A percentile compares a stretch with the other conserved stretches of the same genome.
Conservation (phyloP, 345 rosid genomes). For the Citrus unshiu region DNA sequence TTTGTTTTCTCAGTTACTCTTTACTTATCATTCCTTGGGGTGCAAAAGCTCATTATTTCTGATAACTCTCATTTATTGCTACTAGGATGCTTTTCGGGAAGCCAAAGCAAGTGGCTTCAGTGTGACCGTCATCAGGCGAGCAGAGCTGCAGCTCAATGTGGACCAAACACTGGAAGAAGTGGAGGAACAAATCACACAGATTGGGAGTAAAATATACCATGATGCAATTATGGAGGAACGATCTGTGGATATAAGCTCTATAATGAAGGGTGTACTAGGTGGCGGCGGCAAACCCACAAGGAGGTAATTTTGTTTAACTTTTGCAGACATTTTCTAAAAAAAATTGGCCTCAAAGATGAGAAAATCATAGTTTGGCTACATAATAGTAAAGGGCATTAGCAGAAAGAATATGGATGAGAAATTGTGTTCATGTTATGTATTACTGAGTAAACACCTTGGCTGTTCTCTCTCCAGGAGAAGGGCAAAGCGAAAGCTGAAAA, state of each 20-base stretch:
- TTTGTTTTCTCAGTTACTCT: not conserved
- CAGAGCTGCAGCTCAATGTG: conserved; percentile 69
- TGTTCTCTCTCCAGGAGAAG: conserved; percentile 27
- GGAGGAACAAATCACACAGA: conserved; percentile 69
- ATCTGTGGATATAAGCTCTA: conserved; percentile 63
- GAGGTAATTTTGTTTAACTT: conserved; percentile 30
- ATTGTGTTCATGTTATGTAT: not conserved
- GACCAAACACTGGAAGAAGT: conserved; percentile 81
- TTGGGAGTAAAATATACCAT: conserved; percentile 86
- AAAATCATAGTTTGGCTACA: not conserved
- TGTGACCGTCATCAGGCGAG: conserved; percentile 78
- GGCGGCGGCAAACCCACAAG: conserved; percentile 23
- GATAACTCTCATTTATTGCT: conserved; percentile 3
- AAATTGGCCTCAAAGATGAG: not conserved
- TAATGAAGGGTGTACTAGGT: conserved; percentile 80
- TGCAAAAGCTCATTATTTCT: not conserved
- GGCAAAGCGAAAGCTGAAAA: conserved; percentile 28
- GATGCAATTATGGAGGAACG: conserved; percentile 75
- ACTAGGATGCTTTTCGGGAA: conserved; percentile 77
- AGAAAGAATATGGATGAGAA: not conserved
- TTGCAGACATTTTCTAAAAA: not conserved
- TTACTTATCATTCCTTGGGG: not conserved
- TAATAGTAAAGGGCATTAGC: not conserved
- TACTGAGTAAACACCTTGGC: not conserved
- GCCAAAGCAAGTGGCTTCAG: conserved; percentile 82